Percentiles rank a stretch among this genome's conserved stretches.
These are phyloP conservation scores for Phytophthora melonis DNA, from an alignment of 352 stramenopile species.

Conservation along the genomic window DNA sequence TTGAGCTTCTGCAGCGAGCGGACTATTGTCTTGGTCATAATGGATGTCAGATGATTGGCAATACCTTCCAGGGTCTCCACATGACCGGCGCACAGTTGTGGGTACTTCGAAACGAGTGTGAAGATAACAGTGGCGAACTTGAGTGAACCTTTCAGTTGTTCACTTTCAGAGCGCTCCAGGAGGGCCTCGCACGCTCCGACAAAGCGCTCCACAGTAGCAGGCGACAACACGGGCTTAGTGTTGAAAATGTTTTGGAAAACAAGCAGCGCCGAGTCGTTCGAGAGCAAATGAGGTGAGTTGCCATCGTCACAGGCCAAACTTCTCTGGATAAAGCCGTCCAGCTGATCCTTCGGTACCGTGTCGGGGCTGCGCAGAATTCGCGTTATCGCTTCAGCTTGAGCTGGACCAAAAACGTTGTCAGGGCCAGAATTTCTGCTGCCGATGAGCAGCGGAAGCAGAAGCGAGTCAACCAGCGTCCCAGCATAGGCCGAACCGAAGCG, in stretches of 20 bases:
- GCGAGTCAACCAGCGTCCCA: slow-evolving; percentile 51
- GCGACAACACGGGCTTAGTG: slow-evolving; percentile 58
- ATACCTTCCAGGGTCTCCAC: slow-evolving; percentile 59
- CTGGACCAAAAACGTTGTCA: slow-evolving; percentile 37
- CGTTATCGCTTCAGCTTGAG: slow-evolving; percentile 76
- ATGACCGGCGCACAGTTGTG: slow-evolving; percentile 54
- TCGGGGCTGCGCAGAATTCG: slow-evolving; percentile 65
- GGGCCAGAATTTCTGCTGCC: slow-evolving; percentile 10
- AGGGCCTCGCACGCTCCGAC: slow-evolving; percentile 53
- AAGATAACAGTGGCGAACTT: slow-evolving; percentile 77
- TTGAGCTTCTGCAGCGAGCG: slow-evolving; percentile 78
- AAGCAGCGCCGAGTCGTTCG: slow-evolving; percentile 71
- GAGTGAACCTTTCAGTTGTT: slow-evolving; percentile 50
- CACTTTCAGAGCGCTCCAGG: slow-evolving; percentile 44
- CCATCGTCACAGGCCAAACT: slow-evolving; percentile 25
- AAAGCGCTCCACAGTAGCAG: slow-evolving; percentile 57
- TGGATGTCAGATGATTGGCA: slow-evolving; percentile 51
- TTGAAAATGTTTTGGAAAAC: slow-evolving; percentile 83
- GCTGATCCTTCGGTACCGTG: slow-evolving; percentile 51
- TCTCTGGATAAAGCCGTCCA: slow-evolving; percentile 60
- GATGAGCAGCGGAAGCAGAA: slow-evolving; percentile 65
- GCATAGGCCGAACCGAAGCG: slow-evolving; percentile 62
- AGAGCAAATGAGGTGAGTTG: slow-evolving; percentile 50
- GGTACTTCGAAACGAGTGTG: slow-evolving; percentile 71
- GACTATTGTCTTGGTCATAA: slow-evolving; percentile 75